Evolutionary conservation across 495 filamentous ascomycete genomes (phyloP), one percentile per base, ranked within the genome.

Genomic region (Neohortaea acidophila): DNA sequence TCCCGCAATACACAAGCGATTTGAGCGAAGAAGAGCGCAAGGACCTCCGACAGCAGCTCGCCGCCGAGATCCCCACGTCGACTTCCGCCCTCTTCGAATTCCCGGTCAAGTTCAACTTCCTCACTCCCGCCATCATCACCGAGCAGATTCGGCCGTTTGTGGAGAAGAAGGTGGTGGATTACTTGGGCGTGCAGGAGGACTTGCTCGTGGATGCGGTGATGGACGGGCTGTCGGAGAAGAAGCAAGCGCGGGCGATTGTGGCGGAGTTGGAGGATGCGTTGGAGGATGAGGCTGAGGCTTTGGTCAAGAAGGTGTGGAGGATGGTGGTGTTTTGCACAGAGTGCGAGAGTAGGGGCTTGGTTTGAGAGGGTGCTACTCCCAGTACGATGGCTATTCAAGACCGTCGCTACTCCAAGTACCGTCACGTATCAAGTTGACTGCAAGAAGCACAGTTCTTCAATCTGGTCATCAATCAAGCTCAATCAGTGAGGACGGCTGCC

Each of bases 321-420:
- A 91, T 96, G 85, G 72, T 94, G 34, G 94, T 96, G 56, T 96
- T 94, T 77, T 96, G 85, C 51, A 87, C 82, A 19, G 89, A 97
- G 61, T 79, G 76, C 51, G 89, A 93, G 72, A 93, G 89, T 65
- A 69, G 84, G 40, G 87, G 89, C 0, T 41, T 60, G 33, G 18
- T 19, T 38, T 48, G 22, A 32, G 30, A 26, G 12, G 21, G 3
- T 14, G 20, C 14, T 28, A 12, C n/a, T 30, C 11, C 11, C 28
- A 4, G 28, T 30, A 12, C 3, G n/a, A 30, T 12, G 17, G 28
- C 7, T 27, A n/a, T 27, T n/a, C n/a, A n/a, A n/a, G n/a, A n/a
- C n/a, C n/a, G n/a, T n/a, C n/a, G n/a, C n/a, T n/a, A n/a, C n/a
- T n/a, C n/a, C n/a, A n/a, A n/a, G n/a, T n/a, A n/a, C n/a, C n/a